These are phyloP conservation scores for Rhodotorula toruloides DNA, from an alignment of 768 basidiomycete genomes.

Conservation along the genomic window DNA sequence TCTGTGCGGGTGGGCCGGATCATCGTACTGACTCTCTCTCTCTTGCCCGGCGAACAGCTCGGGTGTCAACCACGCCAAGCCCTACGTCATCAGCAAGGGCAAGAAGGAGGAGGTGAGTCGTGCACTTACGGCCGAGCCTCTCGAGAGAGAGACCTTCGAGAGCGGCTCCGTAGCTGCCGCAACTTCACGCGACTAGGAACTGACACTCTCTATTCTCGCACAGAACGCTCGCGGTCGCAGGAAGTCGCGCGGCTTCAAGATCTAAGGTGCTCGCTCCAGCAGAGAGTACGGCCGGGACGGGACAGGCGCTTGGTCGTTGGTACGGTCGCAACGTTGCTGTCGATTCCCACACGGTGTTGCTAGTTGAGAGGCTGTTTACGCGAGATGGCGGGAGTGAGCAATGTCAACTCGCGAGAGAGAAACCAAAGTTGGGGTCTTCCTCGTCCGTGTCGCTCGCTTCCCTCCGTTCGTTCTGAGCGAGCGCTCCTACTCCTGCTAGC, in stretches of 20 bases:
- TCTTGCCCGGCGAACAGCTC: conserved; percentile 14
- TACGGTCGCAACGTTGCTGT: background rate
- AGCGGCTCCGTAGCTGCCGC: too few species aligned
- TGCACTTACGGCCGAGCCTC: background rate
- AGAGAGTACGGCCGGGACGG: too few species aligned
- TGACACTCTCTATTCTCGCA: too few species aligned
- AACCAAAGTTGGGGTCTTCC: too few species aligned
- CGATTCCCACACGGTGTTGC: background rate
- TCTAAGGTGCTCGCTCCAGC: too few species aligned
- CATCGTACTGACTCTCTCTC: too few species aligned
- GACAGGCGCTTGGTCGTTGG: too few species aligned
- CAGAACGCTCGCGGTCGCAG: conserved; percentile 94
- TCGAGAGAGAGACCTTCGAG: background rate
- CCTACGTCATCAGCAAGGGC: conserved; percentile 89
- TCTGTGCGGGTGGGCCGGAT: background rate
- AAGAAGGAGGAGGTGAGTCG: conserved; percentile 59
- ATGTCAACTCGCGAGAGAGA: too few species aligned
- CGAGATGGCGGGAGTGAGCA: too few species aligned
- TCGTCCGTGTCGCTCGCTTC: too few species aligned
- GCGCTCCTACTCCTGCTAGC: background rate
- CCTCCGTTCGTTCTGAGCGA: background rate
- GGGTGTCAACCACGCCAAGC: conserved; percentile 55
- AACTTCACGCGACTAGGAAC: too few species aligned
- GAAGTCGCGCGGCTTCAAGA: conserved; percentile 96
- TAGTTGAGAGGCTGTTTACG: too few species aligned